Evolutionary conservation across 805 yeast genomes (phyloP).

Genomic region (Kodamaea hsintzibuensis): DNA sequence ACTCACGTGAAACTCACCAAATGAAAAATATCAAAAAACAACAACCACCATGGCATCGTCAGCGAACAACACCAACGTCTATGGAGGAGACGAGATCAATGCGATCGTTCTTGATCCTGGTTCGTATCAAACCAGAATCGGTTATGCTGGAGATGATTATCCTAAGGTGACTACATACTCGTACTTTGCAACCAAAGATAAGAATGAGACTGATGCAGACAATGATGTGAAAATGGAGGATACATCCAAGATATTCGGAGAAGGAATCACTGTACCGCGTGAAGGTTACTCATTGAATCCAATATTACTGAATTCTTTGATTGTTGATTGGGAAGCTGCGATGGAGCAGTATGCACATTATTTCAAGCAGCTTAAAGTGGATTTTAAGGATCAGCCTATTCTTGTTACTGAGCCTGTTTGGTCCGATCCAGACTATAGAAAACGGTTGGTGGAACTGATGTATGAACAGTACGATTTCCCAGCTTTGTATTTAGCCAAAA

Average conservation of each 20-base stretch:
- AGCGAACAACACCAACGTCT: slow-evolving; percentile 21
- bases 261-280: slow-evolving; percentile 52
- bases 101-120: slow-evolving; percentile 94
- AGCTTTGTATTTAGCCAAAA: slow-evolving; percentile 77
- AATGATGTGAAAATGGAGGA: slow-evolving; percentile 11
- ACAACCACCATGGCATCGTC: slow-evolving; percentile 1
- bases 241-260: slow-evolving; percentile 33
- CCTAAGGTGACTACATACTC: slow-evolving; percentile 81
- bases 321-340: slow-evolving; percentile 88
- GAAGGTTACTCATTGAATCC: slow-evolving; percentile 52
- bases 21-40: not conserved
- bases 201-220: slow-evolving; percentile 17
- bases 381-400: slow-evolving; percentile 69
- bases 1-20: not conserved
- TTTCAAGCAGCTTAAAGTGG: slow-evolving; percentile 53
- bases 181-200: slow-evolving; percentile 49
- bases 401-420: slow-evolving; percentile 86
- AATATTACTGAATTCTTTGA: slow-evolving; percentile 57
- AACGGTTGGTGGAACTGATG: slow-evolving; percentile 67
- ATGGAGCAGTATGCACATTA: slow-evolving; percentile 69
- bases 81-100: slow-evolving; percentile 73
- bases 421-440: slow-evolving; percentile 69
- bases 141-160: slow-evolving; percentile 89
- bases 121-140: slow-evolving; percentile 76
- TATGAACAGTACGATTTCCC: slow-evolving; percentile 72